Base-by-base conservation (phyloP, 2,329 filamentous ascomycete species). In the Alternaria sp. region DNA sequence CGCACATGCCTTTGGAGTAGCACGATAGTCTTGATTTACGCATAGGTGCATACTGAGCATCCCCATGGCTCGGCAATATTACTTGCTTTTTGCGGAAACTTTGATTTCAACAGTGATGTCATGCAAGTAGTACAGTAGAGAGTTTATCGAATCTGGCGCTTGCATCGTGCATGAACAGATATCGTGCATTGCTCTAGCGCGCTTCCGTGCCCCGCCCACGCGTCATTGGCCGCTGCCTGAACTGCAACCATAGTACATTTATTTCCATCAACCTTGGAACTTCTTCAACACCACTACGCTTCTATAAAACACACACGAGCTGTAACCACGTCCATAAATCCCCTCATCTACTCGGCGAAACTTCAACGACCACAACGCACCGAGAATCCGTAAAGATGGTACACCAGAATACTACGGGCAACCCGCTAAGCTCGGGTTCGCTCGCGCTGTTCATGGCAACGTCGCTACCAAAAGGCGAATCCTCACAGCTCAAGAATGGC, bases 401-500 rank as follows among this genome's bases (percentile, higher is more conserved):
- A 11, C 65, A 60, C 49, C 57, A 71, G 21, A 74, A 72, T 47
- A 75, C 71, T n/a, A 65, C 72, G 49, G 77, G 77, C 66, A 84
- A 83, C 69, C 79, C 81, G 69, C 81, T 85, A 26, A 79, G 80
- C 59, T 81, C 83, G 49, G 73, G 71, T 21, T 81, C 79, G 12
- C 79, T 86, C 53, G 75, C 80, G 30, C 68, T 74, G 23, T 76
- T 82, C 69, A 85, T 85, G 78, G 78, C 80, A 37, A 72, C 77
- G 28, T 82, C 81, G 43, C 71, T 85, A 47, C 82, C 84, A 2
- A 75, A 75, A 63, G 71, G 77, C 41, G 69, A 74, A 11, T 73
- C 72, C 1, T 76, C 81, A 47, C 78, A 82, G 68, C 71, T 94
- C 28, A 89, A 89, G 69, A 90, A 87, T 61, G 87, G 91, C 0